These are phyloP conservation scores for Cordyceps farinosa DNA, from an alignment of 2,329 filamentous ascomycete species.

Conservation along the genomic window DNA sequence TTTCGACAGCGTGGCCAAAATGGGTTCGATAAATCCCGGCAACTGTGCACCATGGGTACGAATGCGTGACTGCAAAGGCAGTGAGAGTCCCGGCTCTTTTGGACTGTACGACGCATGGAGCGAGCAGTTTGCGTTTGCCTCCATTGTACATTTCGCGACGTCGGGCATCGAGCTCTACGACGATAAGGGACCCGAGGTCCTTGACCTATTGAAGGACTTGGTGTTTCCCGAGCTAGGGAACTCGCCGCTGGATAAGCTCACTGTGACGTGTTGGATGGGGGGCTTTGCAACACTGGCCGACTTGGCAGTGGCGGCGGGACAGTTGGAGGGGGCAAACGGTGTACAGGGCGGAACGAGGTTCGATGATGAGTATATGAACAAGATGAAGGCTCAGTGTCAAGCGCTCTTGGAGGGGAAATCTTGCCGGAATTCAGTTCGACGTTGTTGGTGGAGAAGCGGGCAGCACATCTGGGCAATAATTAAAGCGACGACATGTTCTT, in stretches of 20 bases:
- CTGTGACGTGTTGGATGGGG: not conserved
- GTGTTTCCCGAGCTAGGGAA: not conserved
- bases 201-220: not conserved
- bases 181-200: not conserved
- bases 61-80: not conserved
- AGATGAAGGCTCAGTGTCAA: not conserved
- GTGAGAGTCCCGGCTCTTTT: not conserved
- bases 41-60: constrained; percentile 14
- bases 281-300: not conserved
- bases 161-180: constrained; percentile 16
- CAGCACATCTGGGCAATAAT: too few relatives aligned
- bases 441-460: too few relatives aligned
- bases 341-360: not conserved
- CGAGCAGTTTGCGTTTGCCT: constrained; percentile 17
- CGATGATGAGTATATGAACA: not conserved
- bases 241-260: not conserved
- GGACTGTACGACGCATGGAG: not conserved
- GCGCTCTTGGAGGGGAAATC: not conserved
- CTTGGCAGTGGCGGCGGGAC: not conserved
- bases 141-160: constrained; percentile 13
- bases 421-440: not conserved
- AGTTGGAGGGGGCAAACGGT: not conserved
- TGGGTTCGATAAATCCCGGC: constrained; percentile 6
- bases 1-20: constrained; percentile 14
- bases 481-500: too few relatives aligned